Base-by-base conservation (phyloP, 306 rosid genomes). In the Cercis canadensis region DNA sequence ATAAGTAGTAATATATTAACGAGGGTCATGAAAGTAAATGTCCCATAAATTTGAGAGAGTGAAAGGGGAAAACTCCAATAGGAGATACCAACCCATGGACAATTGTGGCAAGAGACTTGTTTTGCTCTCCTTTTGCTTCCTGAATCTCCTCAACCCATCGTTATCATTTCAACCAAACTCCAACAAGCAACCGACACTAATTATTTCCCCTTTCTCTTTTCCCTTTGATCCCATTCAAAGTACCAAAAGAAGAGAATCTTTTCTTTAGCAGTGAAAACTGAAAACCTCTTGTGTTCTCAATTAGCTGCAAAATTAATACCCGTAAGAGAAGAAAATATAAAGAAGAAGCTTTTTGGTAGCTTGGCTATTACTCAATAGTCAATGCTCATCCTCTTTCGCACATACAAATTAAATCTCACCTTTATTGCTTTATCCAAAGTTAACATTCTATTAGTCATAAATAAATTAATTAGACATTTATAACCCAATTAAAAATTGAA, bases 171-270 rank as follows among this genome's bases (percentile, higher is more conserved):
- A 39, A 77, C 58, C 75, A 62, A 74, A 67, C 56, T 65, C 74
- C 37, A 73, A 21, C 78, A 86, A 72, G 84, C 77, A 81, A 81
- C 75, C 67, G 65, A 83, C 80, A 34, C 57, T 52, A 8, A 29
- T 11, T 3, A 24, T 24, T 11, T 33, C 9, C 11, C 17, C 29
- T 11, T 11, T 24, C 14, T 11, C 49, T 41, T 41, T 21, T 16
- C 12, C 21, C 13, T 21, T 24, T 16, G 5, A 37, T 18, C 44
- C 17, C 43, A n/a, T n/a, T 46, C n/a, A 56, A 76, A 36, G 33
- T 43, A 52, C 46, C 8, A 15, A 70, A 56, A 54, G 62, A 78
- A 80, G 67, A 55, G 40, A 17, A 50, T 62, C 45, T 65, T 60
- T 72, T 66, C 32, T 14, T 45, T n/a, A 17, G 47, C 5, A 7